These are phyloP conservation scores for Austropuccinia psidii DNA, from an alignment of 1,284 basidiomycete genomes.

Conservation along the genomic window DNA sequence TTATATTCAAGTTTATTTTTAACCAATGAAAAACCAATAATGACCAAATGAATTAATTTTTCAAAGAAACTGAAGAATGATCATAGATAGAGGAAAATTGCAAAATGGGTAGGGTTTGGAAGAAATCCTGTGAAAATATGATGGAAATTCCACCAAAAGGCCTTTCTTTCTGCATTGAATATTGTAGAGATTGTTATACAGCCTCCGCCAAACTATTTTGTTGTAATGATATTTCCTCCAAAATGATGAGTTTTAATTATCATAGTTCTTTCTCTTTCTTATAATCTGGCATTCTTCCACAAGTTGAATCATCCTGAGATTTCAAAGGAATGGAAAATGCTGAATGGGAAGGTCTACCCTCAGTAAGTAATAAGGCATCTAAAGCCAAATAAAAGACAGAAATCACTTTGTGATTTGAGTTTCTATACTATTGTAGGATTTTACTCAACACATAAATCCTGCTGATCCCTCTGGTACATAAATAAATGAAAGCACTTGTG, in stretches of 20 bases:
- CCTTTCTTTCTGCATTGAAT: background rate
- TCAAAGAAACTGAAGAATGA: too few relatives aligned
- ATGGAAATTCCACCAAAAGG: background rate
- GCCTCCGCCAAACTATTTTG: background rate
- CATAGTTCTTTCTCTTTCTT: background rate
- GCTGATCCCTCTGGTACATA: too few relatives aligned
- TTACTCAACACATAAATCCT: background rate
- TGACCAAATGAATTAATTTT: too few relatives aligned
- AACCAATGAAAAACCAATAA: too few relatives aligned
- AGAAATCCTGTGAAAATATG: background rate
- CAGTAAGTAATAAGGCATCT: background rate
- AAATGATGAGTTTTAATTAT: background rate
- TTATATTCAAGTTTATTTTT: too few relatives aligned
- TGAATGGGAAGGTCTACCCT: background rate
- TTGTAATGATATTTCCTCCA: background rate
- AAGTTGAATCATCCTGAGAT: background rate
- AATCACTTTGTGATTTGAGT: background rate
- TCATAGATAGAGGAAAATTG: background rate
- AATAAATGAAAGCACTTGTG: too few relatives aligned
- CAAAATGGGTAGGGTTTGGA: background rate
- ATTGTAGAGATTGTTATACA: background rate
- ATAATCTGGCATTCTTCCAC: background rate
- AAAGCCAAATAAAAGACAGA: background rate
- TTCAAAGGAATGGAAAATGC: background rate
- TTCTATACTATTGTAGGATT: background rate